Evolutionary conservation across 441 rosid genomes (phyloP), one percentile per base, ranked within the genome.

Genomic region (Flueggea neowawraea): DNA sequence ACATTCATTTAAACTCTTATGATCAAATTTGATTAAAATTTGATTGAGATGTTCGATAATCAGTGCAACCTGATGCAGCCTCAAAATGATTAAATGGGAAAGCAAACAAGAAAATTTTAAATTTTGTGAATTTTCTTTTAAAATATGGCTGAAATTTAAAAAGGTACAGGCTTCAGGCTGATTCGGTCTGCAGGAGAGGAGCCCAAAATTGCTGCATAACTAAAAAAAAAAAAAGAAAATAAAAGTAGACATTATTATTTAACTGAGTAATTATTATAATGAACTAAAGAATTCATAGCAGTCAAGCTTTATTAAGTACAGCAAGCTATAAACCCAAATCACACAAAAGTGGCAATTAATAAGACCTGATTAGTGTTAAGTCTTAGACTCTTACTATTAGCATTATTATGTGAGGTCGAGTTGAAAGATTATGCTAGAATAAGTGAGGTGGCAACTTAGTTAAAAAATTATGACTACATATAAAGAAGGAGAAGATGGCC

Each of bases 191-290:
- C 65, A 55, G 84, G 78, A 54, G 87, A 77, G 60, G 92, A 69
- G 69, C 97, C 97, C 83, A 89, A 69, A 50, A 89, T 85, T 68
- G 88, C 92, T 66, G 97, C 89, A 75, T 91, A 89, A 75, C 97
- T 91, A 76, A 62, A 17, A 54, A 58, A 62, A 63, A 54, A 58
- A 60, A 59, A 52, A 68, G 50, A 47, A 64, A 22, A 47, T 41
- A 58, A 74, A 36, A 31, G 14, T 53, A 17, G 70, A 14, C 44
- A 44, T 44, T 11, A 57, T 55, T 56, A 22, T 50, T 28, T 22
- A 5, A 45, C 10, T 11, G 13, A 32, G 62, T 32, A 61, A 39
- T 45, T 47, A 64, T 41, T 13, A 10, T 10, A 47, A 4, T 12
- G 50, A 47, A 6, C 50, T 36, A 36, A 5, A 4, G 41, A 36